phyloP scores from a whole-genome alignment of 2,329 filamentous ascomycete species.

The Microdochium trichocladiopsis region DNA sequence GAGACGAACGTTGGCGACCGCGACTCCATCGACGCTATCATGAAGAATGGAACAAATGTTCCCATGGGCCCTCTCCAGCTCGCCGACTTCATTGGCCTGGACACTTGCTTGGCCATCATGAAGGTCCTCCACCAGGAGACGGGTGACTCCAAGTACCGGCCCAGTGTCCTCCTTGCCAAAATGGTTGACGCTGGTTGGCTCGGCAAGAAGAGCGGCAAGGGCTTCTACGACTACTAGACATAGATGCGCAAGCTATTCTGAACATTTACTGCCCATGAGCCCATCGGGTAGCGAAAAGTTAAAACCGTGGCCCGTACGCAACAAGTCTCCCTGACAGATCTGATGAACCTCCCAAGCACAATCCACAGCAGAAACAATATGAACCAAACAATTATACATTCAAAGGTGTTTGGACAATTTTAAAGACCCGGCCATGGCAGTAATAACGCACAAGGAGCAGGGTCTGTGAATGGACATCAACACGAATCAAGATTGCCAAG shows the following conservation, averaged over 20 bases:
- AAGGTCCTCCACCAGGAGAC: constrained; percentile 87
- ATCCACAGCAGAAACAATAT: too few species aligned
- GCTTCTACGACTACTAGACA: constrained; percentile 79
- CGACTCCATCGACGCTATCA: constrained; percentile 93
- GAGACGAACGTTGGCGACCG: constrained; percentile 85
- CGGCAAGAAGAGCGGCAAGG: constrained; percentile 95
- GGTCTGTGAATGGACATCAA: too few species aligned
- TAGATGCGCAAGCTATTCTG: neutral
- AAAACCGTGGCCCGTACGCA: too few species aligned
- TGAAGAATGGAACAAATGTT: constrained; percentile 99
- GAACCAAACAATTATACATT: too few species aligned
- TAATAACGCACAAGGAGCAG: too few species aligned
- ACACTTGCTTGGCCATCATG: constrained; percentile 97
- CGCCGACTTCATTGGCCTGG: constrained; percentile 94
- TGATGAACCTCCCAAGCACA: too few species aligned
- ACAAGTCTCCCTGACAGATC: too few species aligned
- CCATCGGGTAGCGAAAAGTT: too few species aligned
- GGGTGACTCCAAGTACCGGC: constrained; percentile 92
- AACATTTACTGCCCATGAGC: too few species aligned
- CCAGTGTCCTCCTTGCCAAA: constrained; percentile 77
- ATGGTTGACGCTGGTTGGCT: constrained; percentile 99
- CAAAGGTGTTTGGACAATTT: too few species aligned
- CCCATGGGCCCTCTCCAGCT: constrained; percentile 94
- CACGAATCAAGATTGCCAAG: too few species aligned
- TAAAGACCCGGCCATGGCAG: too few species aligned